Evolutionary conservation across 2,329 filamentous ascomycete species (phyloP).

Genomic region (Cordyceps cicadae): DNA sequence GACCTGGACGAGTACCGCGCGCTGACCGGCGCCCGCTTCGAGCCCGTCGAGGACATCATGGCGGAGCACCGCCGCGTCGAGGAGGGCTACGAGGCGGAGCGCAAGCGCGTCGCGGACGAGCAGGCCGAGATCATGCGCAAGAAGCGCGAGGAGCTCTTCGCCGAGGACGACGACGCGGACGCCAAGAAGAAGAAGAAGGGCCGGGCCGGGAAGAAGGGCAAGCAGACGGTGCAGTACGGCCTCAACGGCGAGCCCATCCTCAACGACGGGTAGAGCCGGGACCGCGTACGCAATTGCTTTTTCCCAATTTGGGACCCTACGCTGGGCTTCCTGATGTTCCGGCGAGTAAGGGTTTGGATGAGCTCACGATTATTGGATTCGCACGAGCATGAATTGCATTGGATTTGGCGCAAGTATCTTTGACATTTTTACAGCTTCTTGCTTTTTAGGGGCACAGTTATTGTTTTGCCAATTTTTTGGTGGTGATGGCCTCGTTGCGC

Average conservation of each 20-base stretch:
- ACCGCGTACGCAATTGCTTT: too few species aligned
- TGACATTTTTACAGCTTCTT: background rate
- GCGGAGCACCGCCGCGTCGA: slow-evolving; percentile 43
- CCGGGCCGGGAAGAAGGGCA: slow-evolving; percentile 25
- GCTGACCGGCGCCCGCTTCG: slow-evolving; percentile 45
- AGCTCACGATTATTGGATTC: background rate
- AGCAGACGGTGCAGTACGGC: slow-evolving; percentile 27
- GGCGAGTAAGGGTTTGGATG: background rate
- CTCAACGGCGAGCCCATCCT: slow-evolving; percentile 29
- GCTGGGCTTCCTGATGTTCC: background rate
- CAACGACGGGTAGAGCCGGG: slow-evolving; percentile 16
- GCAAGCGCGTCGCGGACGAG: slow-evolving; percentile 36
- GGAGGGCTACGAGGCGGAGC: slow-evolving; percentile 37
- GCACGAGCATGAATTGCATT: slow-evolving; percentile 2
- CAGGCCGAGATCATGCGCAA: slow-evolving; percentile 39
- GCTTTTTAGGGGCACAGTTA: background rate
- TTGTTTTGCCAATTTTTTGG: slow-evolving; percentile 3
- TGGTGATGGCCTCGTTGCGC: background rate
- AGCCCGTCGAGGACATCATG: slow-evolving; percentile 46
- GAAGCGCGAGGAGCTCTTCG: slow-evolving; percentile 42
- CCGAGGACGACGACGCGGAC: slow-evolving; percentile 26
- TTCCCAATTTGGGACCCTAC: too few species aligned
- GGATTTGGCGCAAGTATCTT: background rate
- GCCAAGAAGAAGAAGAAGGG: slow-evolving; percentile 22
- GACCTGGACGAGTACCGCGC: slow-evolving; percentile 53